Base-by-base conservation (phyloP, 202 grass and related monocot species). In the Alloteropsis angusta region DNA sequence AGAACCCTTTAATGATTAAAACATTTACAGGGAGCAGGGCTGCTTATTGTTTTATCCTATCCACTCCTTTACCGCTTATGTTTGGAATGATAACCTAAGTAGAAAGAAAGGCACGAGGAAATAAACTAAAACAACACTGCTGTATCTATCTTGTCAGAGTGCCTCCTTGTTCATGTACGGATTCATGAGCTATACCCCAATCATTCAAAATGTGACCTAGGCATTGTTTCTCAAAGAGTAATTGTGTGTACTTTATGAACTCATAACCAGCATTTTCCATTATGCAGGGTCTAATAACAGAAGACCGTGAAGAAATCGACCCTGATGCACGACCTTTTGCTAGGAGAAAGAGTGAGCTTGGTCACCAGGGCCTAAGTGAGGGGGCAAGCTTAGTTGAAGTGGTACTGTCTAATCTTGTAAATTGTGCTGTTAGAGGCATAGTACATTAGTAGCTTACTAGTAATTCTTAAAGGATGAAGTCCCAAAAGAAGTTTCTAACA, bases 381-480 rank as follows among this genome's bases (percentile, higher is more conserved):
- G 95, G 95, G 37, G 86, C 92, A 87, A 92, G 80, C 87, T 87
- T 98, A 80, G 70, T 88, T 84, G 91, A 98, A 88, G 95, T 98
- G 91, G 95, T 98, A 90, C 74, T 75, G 28, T 83, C 59, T 88
- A n/a, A 80, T 47, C 23, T 69, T 76, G 19, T 74, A 72, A 43
- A 70, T 83, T 75, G 41, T 75, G 49, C 42, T 63, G 17, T 54
- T 77, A 48, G 65, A 82, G 28, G 46, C 46, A 55, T 69, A 53
- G 6, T 49, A 50, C 4, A 30, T 48, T 69, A 53, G 6, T 49
- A 50, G 7, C 17, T 48, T 57, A 77, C 25, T 62, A 59, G 32
- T 39, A 59, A 41, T 39, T 72, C 26, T 57, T 28, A 62, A 77
- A 77, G 34, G 14, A 36, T 49, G 45, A 65, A 71, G 63, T 58